Conservation (phyloP, 192 early-diverging fungal species). For the Podila clonocystis region DNA sequence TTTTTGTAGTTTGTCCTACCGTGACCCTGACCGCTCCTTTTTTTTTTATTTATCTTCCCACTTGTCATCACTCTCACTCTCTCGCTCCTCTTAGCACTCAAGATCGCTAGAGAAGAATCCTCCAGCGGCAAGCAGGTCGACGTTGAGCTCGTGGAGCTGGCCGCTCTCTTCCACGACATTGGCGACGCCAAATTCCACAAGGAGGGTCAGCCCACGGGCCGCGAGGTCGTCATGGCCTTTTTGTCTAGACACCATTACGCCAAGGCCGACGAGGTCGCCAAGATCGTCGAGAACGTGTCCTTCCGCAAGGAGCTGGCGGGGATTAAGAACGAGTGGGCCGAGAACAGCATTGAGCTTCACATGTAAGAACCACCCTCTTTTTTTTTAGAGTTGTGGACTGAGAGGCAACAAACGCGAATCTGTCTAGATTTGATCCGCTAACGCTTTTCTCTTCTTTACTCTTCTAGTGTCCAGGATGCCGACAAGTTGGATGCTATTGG, state of each 20-base stretch:
- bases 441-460: neutral
- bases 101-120: slow-evolving; percentile 53
- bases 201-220: slow-evolving; percentile 54
- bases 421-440: no score
- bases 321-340: slow-evolving; percentile 62
- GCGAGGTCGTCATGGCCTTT: slow-evolving; percentile 58
- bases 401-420: no score
- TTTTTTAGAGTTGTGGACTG: no score
- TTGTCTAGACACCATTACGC: slow-evolving; percentile 49
- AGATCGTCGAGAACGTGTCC: slow-evolving; percentile 69
- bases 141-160: slow-evolving; percentile 67
- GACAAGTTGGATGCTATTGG: slow-evolving; percentile 80
- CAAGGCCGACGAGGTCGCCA: slow-evolving; percentile 59
- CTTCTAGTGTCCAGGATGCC: slow-evolving; percentile 73
- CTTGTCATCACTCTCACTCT: neutral
- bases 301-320: slow-evolving; percentile 75
- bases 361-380: slow-evolving; percentile 55
- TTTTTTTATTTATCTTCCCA: neutral
- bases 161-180: slow-evolving; percentile 75
- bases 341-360: slow-evolving; percentile 65
- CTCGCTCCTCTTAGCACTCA: slow-evolving; percentile 44
- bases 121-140: slow-evolving; percentile 52
- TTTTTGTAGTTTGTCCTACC: neutral
- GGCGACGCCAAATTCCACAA: slow-evolving; percentile 75
- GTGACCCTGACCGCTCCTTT: neutral